Evolutionary conservation across 129 eudicot species (phyloP).

Genomic region (Escallonia rubra): DNA sequence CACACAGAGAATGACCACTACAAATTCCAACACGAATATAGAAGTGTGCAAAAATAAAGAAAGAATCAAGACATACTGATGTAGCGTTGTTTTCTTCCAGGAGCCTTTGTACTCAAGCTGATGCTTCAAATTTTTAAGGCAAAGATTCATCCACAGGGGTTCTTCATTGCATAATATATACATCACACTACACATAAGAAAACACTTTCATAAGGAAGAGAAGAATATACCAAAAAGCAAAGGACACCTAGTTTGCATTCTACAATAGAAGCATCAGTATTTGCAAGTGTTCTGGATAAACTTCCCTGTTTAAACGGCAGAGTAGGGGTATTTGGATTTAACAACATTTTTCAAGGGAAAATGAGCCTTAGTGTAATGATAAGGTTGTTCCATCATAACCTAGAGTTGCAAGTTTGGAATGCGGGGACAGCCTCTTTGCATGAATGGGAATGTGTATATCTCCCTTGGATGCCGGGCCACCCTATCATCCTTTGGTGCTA

Average conservation of each 20-base stretch:
- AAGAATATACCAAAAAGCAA: background rate
- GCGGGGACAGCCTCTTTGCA: no score
- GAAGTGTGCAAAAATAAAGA: background rate
- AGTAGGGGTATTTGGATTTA: no score
- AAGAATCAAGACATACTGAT: constrained; percentile 44
- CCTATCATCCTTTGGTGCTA: no score
- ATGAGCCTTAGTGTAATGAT: no score
- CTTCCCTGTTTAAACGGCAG: no score
- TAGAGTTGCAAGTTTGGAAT: no score
- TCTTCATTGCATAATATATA: constrained; percentile 97
- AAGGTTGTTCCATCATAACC: no score
- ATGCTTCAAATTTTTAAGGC: constrained; percentile 61
- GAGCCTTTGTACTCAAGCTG: constrained; percentile 78
- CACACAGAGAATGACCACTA: background rate
- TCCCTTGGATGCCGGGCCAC: no score
- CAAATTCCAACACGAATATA: background rate
- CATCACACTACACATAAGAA: constrained; percentile 67
- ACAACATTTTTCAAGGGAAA: no score
- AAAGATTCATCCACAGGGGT: constrained; percentile 93
- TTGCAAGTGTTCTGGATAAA: background rate
- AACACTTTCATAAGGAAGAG: background rate
- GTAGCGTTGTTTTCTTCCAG: constrained; percentile 84
- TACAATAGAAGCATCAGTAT: background rate
- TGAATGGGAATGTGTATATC: no score
- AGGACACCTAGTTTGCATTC: background rate